Base-by-base conservation (phyloP, 805 yeast species). In the Ogataea pignaliae region DNA sequence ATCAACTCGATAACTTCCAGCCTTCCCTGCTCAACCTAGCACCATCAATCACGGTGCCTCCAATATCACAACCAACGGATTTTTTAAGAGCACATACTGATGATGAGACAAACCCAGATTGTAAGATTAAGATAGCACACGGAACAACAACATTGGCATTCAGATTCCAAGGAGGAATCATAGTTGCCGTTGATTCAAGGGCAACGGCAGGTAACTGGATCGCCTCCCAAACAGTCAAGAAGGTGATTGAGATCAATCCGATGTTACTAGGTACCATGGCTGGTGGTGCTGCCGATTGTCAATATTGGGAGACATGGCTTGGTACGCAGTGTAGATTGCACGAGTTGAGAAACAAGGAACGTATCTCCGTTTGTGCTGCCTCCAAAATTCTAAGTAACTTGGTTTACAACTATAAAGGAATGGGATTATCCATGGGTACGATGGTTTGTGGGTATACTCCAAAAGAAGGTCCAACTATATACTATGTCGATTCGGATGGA, bases 241-340 rank as follows among this genome's bases (percentile, higher is more conserved):
- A 93, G 68, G 99, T 93, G 44, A 89, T 93, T 59, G 91, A 91
- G 67, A 93, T 93, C 69, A 93, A 93, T 67, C 97, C 97, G 42
- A 85, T 87, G 65, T 70, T 93, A 52, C 75, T 93, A 57, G 99
- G 99, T 53, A 93, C 99, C 16, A 83, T 93, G 97, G 99, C 99
- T 30, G 99, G 99, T 70, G 98, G 98, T 72, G 99, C 99, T 40
- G 98, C 98, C 29, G 99, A 93, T 70, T 93, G 99, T 75, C 99
- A 93, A 67, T 93, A 75, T 69, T 93, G 99, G 99, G 98, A 93
- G 70, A 88, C 97, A 32, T 93, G 98, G 98, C 76, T 93, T 48
- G 99, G 99, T 50, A 73, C 96, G 14, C 97, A 93, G 69, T 91
- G 98, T 72, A 76, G 99, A 60, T 70, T 93, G 58, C 95, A 90